Conservation (phyloP, 352 stramenopile species). For the Phytopythium mirpurense region DNA sequence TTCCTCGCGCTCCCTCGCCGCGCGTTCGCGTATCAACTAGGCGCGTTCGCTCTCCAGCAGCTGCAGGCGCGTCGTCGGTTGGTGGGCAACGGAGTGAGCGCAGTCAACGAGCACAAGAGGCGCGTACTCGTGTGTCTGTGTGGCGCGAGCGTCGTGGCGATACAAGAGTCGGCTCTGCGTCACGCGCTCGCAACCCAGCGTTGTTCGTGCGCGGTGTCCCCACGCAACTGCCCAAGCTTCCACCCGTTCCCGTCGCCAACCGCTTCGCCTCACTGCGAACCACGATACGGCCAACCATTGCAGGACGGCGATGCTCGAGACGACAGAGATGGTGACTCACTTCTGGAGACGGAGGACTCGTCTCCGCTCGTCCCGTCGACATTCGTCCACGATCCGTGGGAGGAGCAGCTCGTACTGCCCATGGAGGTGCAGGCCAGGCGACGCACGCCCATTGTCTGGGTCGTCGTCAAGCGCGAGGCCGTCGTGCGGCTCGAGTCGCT, state of each 20-base stretch:
- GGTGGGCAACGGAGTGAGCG: slow-evolving; percentile 6
- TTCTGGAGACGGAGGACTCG: slow-evolving; percentile 16
- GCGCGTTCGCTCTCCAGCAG: slow-evolving; percentile 10
- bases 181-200: slow-evolving; percentile 13
- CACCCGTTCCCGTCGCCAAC: slow-evolving; percentile 25
- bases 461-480: slow-evolving; percentile 18
- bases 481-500: slow-evolving; percentile 31
- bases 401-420: slow-evolving; percentile 30
- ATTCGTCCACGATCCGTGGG: slow-evolving; percentile 21
- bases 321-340: slow-evolving; percentile 2
- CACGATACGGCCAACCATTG: neutral
- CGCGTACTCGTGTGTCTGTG: slow-evolving; percentile 35
- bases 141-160: slow-evolving; percentile 29
- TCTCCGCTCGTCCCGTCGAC: slow-evolving; percentile 13
- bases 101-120: neutral
- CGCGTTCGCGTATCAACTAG: slow-evolving; percentile 27
- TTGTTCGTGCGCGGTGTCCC: slow-evolving; percentile 13
- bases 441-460: slow-evolving; percentile 24
- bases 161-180: slow-evolving; percentile 11
- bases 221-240: slow-evolving; percentile 17
- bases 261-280: neutral
- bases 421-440: slow-evolving; percentile 23
- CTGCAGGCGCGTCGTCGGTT: neutral
- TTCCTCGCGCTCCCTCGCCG: slow-evolving; percentile 25
- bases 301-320: neutral